Conservation (phyloP, 2,329 filamentous ascomycete species). For the Pseudogymnoascus sp. region DNA sequence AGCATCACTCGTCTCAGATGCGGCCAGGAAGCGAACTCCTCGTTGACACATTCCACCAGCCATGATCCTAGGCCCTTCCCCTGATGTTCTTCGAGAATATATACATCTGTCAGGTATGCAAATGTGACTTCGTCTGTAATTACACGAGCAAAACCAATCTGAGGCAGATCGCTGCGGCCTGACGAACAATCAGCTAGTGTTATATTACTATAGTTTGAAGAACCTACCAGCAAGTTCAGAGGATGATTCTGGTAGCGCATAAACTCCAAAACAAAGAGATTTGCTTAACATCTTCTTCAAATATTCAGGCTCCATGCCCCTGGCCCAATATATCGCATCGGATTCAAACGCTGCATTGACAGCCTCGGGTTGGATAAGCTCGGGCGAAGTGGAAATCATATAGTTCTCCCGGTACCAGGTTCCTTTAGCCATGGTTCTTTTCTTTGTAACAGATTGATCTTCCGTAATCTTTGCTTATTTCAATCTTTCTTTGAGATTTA, state of each 20-base stretch:
- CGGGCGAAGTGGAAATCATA: constrained; percentile 51
- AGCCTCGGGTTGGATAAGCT: constrained; percentile 43
- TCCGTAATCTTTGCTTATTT: background rate
- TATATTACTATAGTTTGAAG: background rate
- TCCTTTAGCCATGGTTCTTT: constrained; percentile 15
- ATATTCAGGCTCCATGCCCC: constrained; percentile 37
- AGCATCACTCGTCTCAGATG: constrained; percentile 51
- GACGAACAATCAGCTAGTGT: background rate
- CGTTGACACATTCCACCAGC: constrained; percentile 52
- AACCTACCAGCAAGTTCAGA: constrained; percentile 27
- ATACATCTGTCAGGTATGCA: constrained; percentile 62
- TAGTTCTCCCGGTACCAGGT: constrained; percentile 46
- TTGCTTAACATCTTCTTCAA: constrained; percentile 46
- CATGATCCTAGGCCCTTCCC: constrained; percentile 54
- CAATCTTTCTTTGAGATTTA: background rate
- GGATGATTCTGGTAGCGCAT: constrained; percentile 31
- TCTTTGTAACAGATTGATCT: background rate
- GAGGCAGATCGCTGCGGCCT: constrained; percentile 23
- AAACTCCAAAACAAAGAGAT: constrained; percentile 53
- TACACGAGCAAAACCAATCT: constrained; percentile 52
- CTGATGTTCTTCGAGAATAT: constrained; percentile 51
- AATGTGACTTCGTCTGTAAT: constrained; percentile 63
- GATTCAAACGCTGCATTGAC: constrained; percentile 48
- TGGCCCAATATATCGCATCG: constrained; percentile 54
- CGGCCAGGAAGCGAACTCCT: constrained; percentile 47